Conservation (phyloP, 2,329 filamentous ascomycete genomes). For the Gaeumannomyces tritici region DNA sequence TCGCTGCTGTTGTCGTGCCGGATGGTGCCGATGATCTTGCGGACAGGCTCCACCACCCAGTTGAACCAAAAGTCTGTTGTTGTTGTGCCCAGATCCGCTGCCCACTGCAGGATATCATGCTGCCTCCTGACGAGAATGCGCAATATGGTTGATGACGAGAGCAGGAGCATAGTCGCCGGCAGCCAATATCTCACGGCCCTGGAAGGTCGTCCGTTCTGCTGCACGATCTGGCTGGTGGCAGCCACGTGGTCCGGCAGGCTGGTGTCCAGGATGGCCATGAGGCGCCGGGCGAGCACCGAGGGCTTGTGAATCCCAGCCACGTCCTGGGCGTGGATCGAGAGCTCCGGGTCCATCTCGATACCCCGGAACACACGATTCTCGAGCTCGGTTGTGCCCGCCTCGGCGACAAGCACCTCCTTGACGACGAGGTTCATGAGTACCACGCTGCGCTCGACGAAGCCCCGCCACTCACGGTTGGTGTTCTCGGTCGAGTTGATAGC, state of each 20-base stretch:
- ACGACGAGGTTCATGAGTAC: constrained; percentile 81
- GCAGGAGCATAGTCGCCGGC: constrained; percentile 57
- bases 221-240: constrained; percentile 45
- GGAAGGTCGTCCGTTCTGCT: constrained; percentile 65
- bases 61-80: constrained; percentile 88
- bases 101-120: constrained; percentile 71
- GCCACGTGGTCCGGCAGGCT: constrained; percentile 59
- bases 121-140: constrained; percentile 65
- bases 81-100: constrained; percentile 69
- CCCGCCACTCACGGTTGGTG: constrained; percentile 48
- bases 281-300: constrained; percentile 53
- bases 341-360: constrained; percentile 50
- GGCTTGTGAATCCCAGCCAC: constrained; percentile 35
- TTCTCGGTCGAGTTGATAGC: constrained; percentile 26
- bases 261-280: constrained; percentile 58
- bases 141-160: constrained; percentile 83
- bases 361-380: constrained; percentile 56
- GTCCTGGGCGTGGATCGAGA: constrained; percentile 42
- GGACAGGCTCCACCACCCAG: constrained; percentile 82
- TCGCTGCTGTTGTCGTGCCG: constrained; percentile 87
- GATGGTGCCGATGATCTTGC: constrained; percentile 82
- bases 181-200: constrained; percentile 80
- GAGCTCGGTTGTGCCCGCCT: constrained; percentile 52
- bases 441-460: constrained; percentile 69
- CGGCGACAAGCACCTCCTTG: constrained; percentile 55